These are phyloP conservation scores for Limonium bicolor DNA, from an alignment of 148 eudicot species.

Conservation along the genomic window DNA sequence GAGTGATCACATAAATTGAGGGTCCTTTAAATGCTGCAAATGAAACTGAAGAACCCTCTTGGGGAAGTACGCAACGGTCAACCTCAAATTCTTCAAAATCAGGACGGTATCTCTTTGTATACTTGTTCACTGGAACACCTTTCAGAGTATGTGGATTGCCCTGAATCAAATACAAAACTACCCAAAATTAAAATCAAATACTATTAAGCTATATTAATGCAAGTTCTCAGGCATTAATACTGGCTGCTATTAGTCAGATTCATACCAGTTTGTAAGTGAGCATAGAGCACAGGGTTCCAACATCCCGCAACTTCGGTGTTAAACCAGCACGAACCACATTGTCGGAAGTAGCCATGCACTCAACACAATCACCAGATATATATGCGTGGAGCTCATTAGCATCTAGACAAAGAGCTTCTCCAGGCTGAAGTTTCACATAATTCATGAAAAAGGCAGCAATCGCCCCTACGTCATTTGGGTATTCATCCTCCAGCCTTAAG, in stretches of 20 bases:
- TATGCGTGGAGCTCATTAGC: conserved; percentile 97
- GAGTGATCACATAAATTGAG: conserved; percentile 43
- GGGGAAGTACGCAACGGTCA: conserved; percentile 42
- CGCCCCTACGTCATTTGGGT: conserved; percentile 74
- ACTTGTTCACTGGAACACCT: conserved; percentile 36
- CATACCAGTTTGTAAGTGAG: conserved; percentile 92
- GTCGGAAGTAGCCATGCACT: conserved; percentile 95
- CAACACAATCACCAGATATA: conserved; percentile 65
- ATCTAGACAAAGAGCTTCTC: conserved; percentile 69
- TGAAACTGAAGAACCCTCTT: conserved; percentile 15
- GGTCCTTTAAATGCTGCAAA: conserved; percentile 58
- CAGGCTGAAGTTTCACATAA: conserved; percentile 61
- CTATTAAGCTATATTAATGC: too few relatives aligned
- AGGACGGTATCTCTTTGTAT: conserved; percentile 49
- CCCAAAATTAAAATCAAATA: too few relatives aligned
- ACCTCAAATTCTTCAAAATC: conserved; percentile 89
- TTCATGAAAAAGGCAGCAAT: conserved; percentile 67
- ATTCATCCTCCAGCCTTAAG: conserved; percentile 53
- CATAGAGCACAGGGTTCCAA: conserved; percentile 62
- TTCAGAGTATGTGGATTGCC: conserved; percentile 54
- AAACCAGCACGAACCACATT: conserved; percentile 92
- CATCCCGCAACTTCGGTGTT: conserved; percentile 71
- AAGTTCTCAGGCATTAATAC: too few relatives aligned
- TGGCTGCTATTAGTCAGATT: not conserved
- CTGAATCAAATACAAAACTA: conserved; percentile 20